Base-by-base conservation (phyloP, 139 green algal genomes). In the Marvania coccoides region DNA sequence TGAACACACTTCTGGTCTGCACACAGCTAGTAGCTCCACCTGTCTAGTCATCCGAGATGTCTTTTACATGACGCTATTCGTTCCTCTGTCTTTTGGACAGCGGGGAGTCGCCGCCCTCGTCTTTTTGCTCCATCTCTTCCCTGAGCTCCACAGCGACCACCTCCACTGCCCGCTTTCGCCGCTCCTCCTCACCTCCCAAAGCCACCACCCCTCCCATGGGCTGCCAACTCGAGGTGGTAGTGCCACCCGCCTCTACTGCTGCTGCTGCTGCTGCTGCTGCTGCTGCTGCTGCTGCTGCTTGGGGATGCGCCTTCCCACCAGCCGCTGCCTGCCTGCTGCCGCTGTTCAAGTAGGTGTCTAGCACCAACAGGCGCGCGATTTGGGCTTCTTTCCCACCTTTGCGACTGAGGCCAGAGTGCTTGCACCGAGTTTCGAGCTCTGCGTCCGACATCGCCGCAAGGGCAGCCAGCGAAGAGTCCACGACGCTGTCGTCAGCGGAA, bases 371-470 rank as follows among this genome's bases (percentile, higher is more conserved):
- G 26, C 74, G 61, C 10, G 38, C 23, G 29, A 85, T 63, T 67
- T 77, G 63, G 2, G 56, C 56, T 5, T 39, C 40, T n/a, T 54
- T 73, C 59, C 78, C 80, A 12, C 87, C 84, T 37, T 67, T 76
- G 2, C 58, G 65, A 28, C 58, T 81, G 0, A 95, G 55, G 23
- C 88, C 88, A 12, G 40, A 76, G 6, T 74, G 59, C 30, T 79
- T 70, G 65, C 86, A 92, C 2, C 73, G 63, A 3, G 70, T 59
- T 33, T 91, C 85, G 51, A 95, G 63, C 42, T 88, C 81, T 45
- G 90, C 85, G 0, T 72, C 56, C 0, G 46, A 19, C 39, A 91
- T 34, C 3, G 58, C 65, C 62, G 81, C 71, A 36, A 95, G 75
- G 72, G 90, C 75, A 8, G 45, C 58, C 4, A 51, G 19, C 19